Evolutionary conservation across 805 yeast species (phyloP), one percentile per base, ranked within the genome.

Genomic region (Henningerozyma blattae): DNA sequence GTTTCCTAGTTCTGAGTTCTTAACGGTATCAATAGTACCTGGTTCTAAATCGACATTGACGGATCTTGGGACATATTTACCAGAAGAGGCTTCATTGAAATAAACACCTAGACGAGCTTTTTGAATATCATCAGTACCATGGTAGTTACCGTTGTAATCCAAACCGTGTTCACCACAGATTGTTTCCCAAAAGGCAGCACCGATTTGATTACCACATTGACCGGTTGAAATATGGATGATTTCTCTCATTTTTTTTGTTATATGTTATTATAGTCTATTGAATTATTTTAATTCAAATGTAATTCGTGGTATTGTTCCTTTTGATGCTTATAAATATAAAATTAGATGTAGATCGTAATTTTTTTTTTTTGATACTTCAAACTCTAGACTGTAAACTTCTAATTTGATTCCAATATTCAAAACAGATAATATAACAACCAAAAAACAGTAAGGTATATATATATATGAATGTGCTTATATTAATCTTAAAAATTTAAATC

Each of bases 191-290:
- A 83, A 83, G 39, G 93, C 93, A 45, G 93, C 87, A 66, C 94
- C 94, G 48, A 87, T 85, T 67, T 87, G 97, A 74, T 87, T 87
- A 76, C 96, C 95, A 75, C 96, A 86, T 69, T 87, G 97, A 63
- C 97, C 97, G 38, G 95, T 80, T 39, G 96, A 87, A 62, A 87
- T 73, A 64, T 87, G 96, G 62, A 87, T 84, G 30, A 46, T 91
- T 78, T 60, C 48, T 42, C 54, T 46, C 54, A 48, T 48, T 18
- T 17, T 27, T 18, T 18, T 10, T 15, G 13, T n/a, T 25, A 12
- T 25, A 25, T 12, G 27, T 25, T n/a, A n/a, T n/a, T n/a, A n/a
- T n/a, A n/a, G n/a, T n/a, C n/a, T n/a, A n/a, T n/a, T n/a, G n/a
- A n/a, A n/a, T n/a, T n/a, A n/a, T n/a, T n/a, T n/a, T n/a, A n/a